Evolutionary conservation across 176 grass and related monocot genomes (phyloP).

Genomic region (Avena eriantha): DNA sequence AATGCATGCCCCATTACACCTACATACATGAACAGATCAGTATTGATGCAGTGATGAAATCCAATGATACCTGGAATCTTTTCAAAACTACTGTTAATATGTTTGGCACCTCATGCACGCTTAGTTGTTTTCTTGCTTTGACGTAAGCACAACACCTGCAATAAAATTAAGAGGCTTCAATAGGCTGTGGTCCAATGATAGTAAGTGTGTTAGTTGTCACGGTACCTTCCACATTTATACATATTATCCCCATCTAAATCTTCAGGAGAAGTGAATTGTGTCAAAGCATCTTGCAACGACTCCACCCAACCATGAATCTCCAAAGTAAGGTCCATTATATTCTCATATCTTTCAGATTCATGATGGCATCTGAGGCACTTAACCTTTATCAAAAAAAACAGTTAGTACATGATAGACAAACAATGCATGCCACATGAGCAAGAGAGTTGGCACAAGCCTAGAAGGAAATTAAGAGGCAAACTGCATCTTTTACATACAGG

Average conservation of each 20-base stretch:
- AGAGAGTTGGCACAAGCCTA: background rate
- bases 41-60: constrained; percentile 27
- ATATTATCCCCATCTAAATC: constrained; percentile 99
- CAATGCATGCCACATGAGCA: background rate
- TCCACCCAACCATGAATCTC: constrained; percentile 99
- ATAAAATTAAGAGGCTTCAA: constrained; percentile 41
- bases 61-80: constrained; percentile 84
- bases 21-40: constrained; percentile 25
- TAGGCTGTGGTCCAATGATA: constrained; percentile 22
- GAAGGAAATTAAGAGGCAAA: background rate
- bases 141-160: constrained; percentile 90
- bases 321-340: constrained; percentile 99
- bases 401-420: constrained; percentile 42
- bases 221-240: constrained; percentile 99
- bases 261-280: constrained; percentile 97
- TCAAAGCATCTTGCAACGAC: constrained; percentile 97
- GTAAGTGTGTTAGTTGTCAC: constrained; percentile 6
- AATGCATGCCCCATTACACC: constrained; percentile 17
- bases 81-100: constrained; percentile 98
- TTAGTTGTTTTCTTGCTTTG: constrained; percentile 93
- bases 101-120: constrained; percentile 97
- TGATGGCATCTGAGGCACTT: constrained; percentile 95
- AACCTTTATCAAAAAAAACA: constrained; percentile 70
- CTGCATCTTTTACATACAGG: constrained; percentile 25
- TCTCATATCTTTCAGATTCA: constrained; percentile 96